A percentile compares a stretch with the other conserved stretches of the same genome.
These are phyloP conservation scores for Podaxis rugospora DNA, from an alignment of 768 basidiomycete species.

Conservation along the genomic window DNA sequence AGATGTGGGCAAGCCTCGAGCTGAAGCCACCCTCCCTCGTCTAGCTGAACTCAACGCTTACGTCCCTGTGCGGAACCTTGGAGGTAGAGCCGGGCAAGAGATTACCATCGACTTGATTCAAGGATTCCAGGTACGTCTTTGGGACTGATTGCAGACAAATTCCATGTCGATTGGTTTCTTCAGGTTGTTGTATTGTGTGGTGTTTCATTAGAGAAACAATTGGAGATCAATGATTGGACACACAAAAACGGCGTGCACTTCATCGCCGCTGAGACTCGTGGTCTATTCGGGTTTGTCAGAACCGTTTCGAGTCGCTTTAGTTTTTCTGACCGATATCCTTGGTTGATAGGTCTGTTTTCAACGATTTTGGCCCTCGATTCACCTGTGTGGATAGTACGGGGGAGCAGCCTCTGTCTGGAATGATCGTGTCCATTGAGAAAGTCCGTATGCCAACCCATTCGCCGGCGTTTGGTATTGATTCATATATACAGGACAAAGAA, in stretches of 20 bases:
- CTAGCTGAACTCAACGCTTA: conserved; percentile 94
- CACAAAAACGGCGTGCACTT: conserved; percentile 87
- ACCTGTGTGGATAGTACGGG: conserved; percentile 98
- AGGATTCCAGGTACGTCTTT: conserved; percentile 76
- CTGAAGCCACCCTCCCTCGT: conserved; percentile 80
- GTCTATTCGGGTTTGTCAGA: conserved; percentile 80
- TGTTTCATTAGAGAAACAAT: conserved; percentile 69
- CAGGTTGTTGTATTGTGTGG: conserved; percentile 91
- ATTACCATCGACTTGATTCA: conserved; percentile 78
- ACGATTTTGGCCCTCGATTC: conserved; percentile 94
- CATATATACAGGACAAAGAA: conserved; percentile 60
- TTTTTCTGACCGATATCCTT: background rate
- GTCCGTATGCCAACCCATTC: conserved; percentile 29
- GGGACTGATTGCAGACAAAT: background rate
- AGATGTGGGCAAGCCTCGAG: conserved; percentile 87
- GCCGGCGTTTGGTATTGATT: background rate
- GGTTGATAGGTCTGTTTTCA: conserved; percentile 75
- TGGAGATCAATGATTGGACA: conserved; percentile 96
- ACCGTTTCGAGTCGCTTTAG: background rate
- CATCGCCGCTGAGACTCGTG: conserved; percentile 86
- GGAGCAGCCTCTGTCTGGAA: conserved; percentile 87
- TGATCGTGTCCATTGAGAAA: conserved; percentile 93
- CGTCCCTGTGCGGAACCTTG: conserved; percentile 88
- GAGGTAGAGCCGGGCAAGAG: conserved; percentile 69
- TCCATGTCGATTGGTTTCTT: background rate